These are phyloP conservation scores for Pythium coloratum DNA, from an alignment of 352 stramenopile genomes.

Conservation along the genomic window DNA sequence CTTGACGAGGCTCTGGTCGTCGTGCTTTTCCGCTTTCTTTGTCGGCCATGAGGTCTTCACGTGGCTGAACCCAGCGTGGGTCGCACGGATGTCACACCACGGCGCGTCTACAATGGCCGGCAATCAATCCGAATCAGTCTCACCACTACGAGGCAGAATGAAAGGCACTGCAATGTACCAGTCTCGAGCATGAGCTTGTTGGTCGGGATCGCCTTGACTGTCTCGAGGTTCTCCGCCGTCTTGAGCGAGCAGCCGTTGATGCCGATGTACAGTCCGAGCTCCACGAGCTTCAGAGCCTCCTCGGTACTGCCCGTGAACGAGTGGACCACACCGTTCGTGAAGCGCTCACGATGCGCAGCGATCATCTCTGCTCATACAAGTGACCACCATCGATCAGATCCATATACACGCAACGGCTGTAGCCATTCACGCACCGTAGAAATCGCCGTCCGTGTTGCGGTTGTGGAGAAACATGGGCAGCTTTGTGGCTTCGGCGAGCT, in stretches of 20 bases:
- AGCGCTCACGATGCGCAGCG: constrained; percentile 57
- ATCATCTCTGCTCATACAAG: constrained; percentile 57
- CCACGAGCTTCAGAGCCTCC: constrained; percentile 90
- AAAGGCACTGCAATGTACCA: constrained; percentile 31
- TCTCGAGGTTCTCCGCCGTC: constrained; percentile 92
- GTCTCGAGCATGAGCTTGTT: constrained; percentile 95
- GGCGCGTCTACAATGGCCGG: constrained; percentile 78
- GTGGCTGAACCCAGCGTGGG: constrained; percentile 89
- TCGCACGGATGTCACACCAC: constrained; percentile 96
- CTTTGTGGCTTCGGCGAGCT: constrained; percentile 74
- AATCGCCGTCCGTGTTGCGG: constrained; percentile 92
- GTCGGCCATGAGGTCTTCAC: constrained; percentile 88
- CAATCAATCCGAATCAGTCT: no score
- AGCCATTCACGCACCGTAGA: constrained; percentile 59
- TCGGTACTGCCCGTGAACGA: constrained; percentile 94
- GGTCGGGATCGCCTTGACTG: constrained; percentile 90
- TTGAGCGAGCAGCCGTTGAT: constrained; percentile 98
- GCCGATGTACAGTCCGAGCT: constrained; percentile 96
- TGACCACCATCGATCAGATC: constrained; percentile 1
- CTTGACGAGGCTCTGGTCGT: constrained; percentile 88
- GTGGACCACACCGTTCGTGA: constrained; percentile 93
- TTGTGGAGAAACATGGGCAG: constrained; percentile 98
- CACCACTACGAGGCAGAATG: no score
- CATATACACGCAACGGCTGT: background rate
- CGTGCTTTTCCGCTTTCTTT: constrained; percentile 95